Evolutionary conservation across 176 grass and related monocot genomes (phyloP).

Genomic region (Otatea glauca): DNA sequence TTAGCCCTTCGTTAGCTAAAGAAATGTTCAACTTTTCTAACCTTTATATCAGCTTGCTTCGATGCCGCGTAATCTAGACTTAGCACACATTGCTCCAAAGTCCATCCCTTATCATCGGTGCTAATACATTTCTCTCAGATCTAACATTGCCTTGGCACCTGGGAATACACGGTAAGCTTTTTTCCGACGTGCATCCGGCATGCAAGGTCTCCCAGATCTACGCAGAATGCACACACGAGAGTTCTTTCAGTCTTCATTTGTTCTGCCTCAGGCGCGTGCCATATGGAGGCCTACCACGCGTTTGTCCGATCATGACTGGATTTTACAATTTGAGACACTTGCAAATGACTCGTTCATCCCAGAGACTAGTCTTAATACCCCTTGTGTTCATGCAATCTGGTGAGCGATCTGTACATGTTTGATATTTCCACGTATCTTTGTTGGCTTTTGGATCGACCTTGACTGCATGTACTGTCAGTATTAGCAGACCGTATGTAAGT

Average conservation of each 20-base stretch:
- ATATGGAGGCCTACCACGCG: conserved; percentile 38
- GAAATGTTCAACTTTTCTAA: too few relatives aligned
- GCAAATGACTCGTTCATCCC: not conserved
- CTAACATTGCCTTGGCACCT: too few relatives aligned
- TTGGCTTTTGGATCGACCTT: conserved; percentile 1
- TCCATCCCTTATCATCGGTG: too few relatives aligned
- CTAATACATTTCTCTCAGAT: too few relatives aligned
- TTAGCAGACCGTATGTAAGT: not conserved
- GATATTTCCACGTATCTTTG: not conserved
- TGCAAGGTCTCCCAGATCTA: not conserved
- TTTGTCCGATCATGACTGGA: not conserved
- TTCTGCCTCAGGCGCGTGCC: not conserved
- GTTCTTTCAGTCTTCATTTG: not conserved
- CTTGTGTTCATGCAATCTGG: not conserved
- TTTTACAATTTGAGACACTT: not conserved
- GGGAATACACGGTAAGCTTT: not conserved
- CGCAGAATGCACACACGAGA: not conserved
- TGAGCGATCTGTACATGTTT: not conserved
- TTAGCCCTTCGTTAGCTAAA: too few relatives aligned
- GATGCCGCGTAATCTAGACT: too few relatives aligned
- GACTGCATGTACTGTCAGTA: conserved; percentile 11
- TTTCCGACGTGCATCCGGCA: not conserved
- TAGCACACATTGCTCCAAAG: too few relatives aligned
- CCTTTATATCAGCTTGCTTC: too few relatives aligned
- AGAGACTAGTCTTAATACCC: not conserved